A percentile compares a stretch with the other conserved stretches of the same genome.
These are phyloP conservation scores for Litsea cubeba DNA, from an alignment of 164 flowering plant species.

Conservation along the genomic window DNA sequence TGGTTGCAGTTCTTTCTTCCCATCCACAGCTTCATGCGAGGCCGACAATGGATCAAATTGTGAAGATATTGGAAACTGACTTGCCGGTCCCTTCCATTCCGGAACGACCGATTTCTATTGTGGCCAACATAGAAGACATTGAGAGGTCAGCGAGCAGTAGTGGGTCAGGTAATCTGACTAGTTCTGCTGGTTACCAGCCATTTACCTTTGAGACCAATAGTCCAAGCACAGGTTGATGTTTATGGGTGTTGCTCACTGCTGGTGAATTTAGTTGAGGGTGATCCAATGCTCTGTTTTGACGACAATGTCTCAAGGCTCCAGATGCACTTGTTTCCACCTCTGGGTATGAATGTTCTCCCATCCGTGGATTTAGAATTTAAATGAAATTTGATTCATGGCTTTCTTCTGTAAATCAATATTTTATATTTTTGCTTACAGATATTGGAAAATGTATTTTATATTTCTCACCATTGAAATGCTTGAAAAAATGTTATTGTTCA, in stretches of 20 bases:
- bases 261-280: background rate
- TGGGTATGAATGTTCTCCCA: conserved; percentile 1
- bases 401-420: background rate
- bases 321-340: background rate
- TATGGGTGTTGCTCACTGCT: background rate
- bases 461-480: background rate
- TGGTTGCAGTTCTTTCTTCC: conserved; percentile 67
- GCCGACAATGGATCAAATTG: conserved; percentile 90
- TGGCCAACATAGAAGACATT: conserved; percentile 48
- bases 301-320: background rate
- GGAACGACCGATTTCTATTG: conserved; percentile 59
- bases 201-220: conserved; percentile 21
- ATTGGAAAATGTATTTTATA: background rate
- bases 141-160: conserved; percentile 59
- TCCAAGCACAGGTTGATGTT: background rate
- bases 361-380: background rate
- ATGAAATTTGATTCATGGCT: background rate
- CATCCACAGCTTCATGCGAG: conserved; percentile 80
- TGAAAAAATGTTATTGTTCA: background rate
- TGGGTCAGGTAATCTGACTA: conserved; percentile 53
- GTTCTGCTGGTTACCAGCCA: conserved; percentile 52
- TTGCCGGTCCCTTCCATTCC: conserved; percentile 61
- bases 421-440: background rate
- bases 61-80: conserved; percentile 74
- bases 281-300: background rate